These are phyloP conservation scores for Backusella parvicylindrica DNA, from an alignment of 192 early-diverging fungal species.

Conservation along the genomic window DNA sequence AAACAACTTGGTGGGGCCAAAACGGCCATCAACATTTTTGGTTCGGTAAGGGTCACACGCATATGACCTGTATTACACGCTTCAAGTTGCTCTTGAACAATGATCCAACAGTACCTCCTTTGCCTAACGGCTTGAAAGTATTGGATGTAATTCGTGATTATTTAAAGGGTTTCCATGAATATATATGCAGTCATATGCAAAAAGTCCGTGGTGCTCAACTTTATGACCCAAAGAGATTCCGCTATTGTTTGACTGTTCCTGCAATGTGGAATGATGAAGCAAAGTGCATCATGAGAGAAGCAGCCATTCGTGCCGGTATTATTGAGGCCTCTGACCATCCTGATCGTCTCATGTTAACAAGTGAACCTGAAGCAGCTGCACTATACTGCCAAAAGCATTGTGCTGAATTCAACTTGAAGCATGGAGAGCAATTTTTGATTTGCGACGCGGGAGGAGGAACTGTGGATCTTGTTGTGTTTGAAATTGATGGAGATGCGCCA, in stretches of 20 bases:
- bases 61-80: conserved; percentile 7
- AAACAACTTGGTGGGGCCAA: conserved; percentile 33
- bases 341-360: conserved; percentile 35
- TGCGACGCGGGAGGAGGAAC: conserved; percentile 55
- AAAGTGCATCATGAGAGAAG: conserved; percentile 44
- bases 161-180: conserved; percentile 38
- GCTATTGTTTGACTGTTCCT: conserved; percentile 47
- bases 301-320: conserved; percentile 43
- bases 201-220: conserved; percentile 31
- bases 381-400: conserved; percentile 44
- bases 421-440: conserved; percentile 47
- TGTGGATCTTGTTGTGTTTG: conserved; percentile 45
- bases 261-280: conserved; percentile 49
- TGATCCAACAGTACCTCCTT: neutral
- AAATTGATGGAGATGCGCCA: conserved; percentile 28
- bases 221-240: conserved; percentile 36
- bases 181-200: conserved; percentile 27
- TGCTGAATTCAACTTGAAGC: conserved; percentile 38
- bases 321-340: conserved; percentile 37
- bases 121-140: conserved; percentile 43
- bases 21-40: conserved; percentile 12
- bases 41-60: neutral
- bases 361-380: conserved; percentile 43
- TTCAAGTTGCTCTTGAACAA: conserved; percentile 39
- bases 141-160: conserved; percentile 49